Percentiles rank a stretch among this genome's conserved stretches.
These are phyloP conservation scores for Neoboletus subvelutipes DNA, from an alignment of 768 basidiomycete genomes.

Conservation along the genomic window DNA sequence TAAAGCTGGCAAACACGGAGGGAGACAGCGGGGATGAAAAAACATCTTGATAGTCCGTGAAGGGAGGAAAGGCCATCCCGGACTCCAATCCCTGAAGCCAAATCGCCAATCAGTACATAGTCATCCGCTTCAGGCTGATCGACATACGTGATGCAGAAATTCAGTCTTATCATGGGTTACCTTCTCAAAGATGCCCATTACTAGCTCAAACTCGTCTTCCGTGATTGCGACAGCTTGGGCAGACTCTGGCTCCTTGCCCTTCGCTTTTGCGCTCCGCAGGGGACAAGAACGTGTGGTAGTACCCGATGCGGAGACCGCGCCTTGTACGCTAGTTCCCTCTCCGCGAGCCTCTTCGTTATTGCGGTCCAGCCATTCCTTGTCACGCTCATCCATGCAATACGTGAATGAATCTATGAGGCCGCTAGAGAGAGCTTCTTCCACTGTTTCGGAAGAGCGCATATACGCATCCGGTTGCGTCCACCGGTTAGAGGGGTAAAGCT, in stretches of 20 bases:
- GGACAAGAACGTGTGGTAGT: slow-evolving; percentile 55
- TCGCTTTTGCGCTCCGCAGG: slow-evolving; percentile 69
- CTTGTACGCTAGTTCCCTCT: slow-evolving; percentile 81
- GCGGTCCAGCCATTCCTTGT: slow-evolving; percentile 91
- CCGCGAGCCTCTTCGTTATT: slow-evolving; percentile 86
- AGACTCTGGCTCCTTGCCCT: slow-evolving; percentile 80
- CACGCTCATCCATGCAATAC: slow-evolving; percentile 95
- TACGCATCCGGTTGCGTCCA: slow-evolving; percentile 82
- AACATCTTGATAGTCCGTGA: slow-evolving; percentile 68
- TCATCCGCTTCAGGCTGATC: not conserved
- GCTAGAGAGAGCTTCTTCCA: slow-evolving; percentile 68
- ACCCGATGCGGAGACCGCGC: slow-evolving; percentile 54
- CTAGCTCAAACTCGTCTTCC: slow-evolving; percentile 92
- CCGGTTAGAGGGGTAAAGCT: slow-evolving; percentile 63
- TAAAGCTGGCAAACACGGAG: slow-evolving; percentile 66
- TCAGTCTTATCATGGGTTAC: slow-evolving; percentile 87
- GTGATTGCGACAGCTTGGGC: slow-evolving; percentile 63
- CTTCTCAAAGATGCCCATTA: slow-evolving; percentile 94
- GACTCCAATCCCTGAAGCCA: slow-evolving; percentile 56
- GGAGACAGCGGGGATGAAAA: slow-evolving; percentile 61
- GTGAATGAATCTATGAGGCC: slow-evolving; percentile 74
- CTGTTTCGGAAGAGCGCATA: slow-evolving; percentile 79
- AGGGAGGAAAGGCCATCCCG: slow-evolving; percentile 68
- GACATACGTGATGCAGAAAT: slow-evolving; percentile 83
- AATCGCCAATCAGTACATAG: not conserved